Evolutionary conservation across 768 basidiomycete genomes (phyloP).

Genomic region (Dictyophora rubrovolvata): DNA sequence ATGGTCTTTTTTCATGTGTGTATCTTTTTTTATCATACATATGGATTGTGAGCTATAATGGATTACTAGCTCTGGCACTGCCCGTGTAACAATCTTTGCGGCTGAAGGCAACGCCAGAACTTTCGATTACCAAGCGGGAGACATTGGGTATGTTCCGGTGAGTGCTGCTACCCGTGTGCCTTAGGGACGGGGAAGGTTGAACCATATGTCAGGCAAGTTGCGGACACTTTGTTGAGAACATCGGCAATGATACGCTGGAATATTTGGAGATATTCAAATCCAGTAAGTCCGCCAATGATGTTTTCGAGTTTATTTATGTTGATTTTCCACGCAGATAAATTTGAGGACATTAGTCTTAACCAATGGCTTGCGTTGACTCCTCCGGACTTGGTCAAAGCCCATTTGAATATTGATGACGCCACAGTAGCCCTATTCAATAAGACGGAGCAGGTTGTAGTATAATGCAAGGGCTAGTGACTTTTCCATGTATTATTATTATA

Average conservation of each 20-base stretch:
- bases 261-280: constrained; percentile 56
- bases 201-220: not conserved
- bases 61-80: constrained; percentile 37
- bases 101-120: constrained; percentile 41
- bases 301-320: constrained; percentile 18
- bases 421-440: constrained; percentile 39
- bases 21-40: constrained; percentile 5
- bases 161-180: not conserved
- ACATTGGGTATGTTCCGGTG: not conserved
- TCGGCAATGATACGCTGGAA: constrained; percentile 43
- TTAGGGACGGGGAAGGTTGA: not conserved
- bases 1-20: constrained; percentile 51
- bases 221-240: constrained; percentile 64
- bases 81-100: constrained; percentile 48
- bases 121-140: constrained; percentile 42
- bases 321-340: constrained; percentile 22
- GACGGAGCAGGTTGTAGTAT: constrained; percentile 40
- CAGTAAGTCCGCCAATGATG: constrained; percentile 21
- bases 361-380: constrained; percentile 57
- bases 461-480: constrained; percentile 11
- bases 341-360: constrained; percentile 47
- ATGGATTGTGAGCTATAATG: not conserved
- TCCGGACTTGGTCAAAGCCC: constrained; percentile 47
- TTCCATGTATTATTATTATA: not conserved
- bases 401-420: constrained; percentile 45